These are phyloP conservation scores for Aphanoascus verrucosus DNA, from an alignment of 2,329 filamentous ascomycete genomes.

Conservation along the genomic window DNA sequence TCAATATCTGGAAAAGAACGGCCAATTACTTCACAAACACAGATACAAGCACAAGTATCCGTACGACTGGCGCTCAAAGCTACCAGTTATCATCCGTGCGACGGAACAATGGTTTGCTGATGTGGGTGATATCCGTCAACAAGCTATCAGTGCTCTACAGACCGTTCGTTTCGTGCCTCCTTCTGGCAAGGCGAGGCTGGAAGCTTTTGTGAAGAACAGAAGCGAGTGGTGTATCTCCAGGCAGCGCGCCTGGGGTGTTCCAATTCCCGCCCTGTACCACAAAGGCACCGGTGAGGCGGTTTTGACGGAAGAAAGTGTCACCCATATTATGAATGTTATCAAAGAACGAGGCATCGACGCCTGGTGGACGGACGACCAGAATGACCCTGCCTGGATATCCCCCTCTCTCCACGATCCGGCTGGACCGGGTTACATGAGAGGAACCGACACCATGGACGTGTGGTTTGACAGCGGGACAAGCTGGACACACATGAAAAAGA, in stretches of 20 bases:
- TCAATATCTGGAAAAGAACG: slow-evolving; percentile 51
- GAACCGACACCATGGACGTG: slow-evolving; percentile 95
- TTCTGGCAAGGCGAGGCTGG: slow-evolving; percentile 59
- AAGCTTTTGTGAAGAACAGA: slow-evolving; percentile 75
- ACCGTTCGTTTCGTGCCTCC: slow-evolving; percentile 70
- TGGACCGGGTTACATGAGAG: slow-evolving; percentile 52
- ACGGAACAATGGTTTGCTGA: slow-evolving; percentile 98
- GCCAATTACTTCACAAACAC: slow-evolving; percentile 57
- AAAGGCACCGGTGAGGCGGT: slow-evolving; percentile 57
- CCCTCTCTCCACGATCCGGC: slow-evolving; percentile 45
- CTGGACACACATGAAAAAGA: slow-evolving; percentile 53
- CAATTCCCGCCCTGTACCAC: slow-evolving; percentile 82
- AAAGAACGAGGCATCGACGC: slow-evolving; percentile 70
- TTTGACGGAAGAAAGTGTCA: slow-evolving; percentile 67
- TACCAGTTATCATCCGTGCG: slow-evolving; percentile 78
- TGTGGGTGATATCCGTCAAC: slow-evolving; percentile 67
- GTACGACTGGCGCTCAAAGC: slow-evolving; percentile 94
- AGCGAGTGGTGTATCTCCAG: slow-evolving; percentile 98
- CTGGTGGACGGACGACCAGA: slow-evolving; percentile 77
- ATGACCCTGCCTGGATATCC: slow-evolving; percentile 70
- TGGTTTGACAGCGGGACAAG: slow-evolving; percentile 98
- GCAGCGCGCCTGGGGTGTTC: slow-evolving; percentile 91
- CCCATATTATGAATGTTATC: slow-evolving; percentile 74
- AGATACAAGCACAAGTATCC: slow-evolving; percentile 84
- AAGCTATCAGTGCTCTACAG: slow-evolving; percentile 58